Base-by-base conservation (phyloP, 257 asterid genomes). In the Leptodermis oblonga region DNA sequence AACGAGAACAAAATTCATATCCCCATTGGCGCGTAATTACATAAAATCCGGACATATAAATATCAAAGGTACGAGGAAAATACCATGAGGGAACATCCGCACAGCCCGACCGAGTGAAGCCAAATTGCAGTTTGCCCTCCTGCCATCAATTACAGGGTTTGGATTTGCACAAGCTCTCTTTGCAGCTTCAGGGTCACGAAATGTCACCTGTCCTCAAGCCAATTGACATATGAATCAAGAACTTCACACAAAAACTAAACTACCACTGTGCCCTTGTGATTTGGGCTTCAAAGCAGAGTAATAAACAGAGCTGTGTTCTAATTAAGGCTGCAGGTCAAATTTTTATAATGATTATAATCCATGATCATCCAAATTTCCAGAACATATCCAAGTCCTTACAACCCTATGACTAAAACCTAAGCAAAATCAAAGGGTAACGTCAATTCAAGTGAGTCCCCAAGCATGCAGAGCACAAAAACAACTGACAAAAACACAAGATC, bases 41-140 rank as follows among this genome's bases (percentile, higher is more conserved):
- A 22, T 22, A 14, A 36, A 31, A 67, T 17, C 46, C 12, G 49
- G 31, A 67, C 54, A 37, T 42, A 49, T n/a, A 49, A 49, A 49
- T 20, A 67, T 7, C n/a, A 13, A 3, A 53, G 26, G n/a, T n/a
- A n/a, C n/a, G n/a, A n/a, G n/a, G 45, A 67, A 33, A 26, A 28
- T 76, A 74, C 81, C 79, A n/a, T n/a, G n/a, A n/a, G 77, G 73
- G 56, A 68, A 55, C 22, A 81, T 25, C 31, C 52, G 76, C 15
- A 68, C 70, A 43, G 78, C 80, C 22, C 85, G 73, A 23, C 82
- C 80, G 26, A 74, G 53, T 48, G 82, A 77, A 65, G 82, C 82
- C 70, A 81, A 45, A 74, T 81, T 81, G 41, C 85, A 81, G 59
- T 81, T 81, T 28, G 82, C 78, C 68, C 76, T 72, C 68, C 85